Evolutionary conservation across 2,329 filamentous ascomycete species (phyloP).

Genomic region (Exophiala alcalophila): DNA sequence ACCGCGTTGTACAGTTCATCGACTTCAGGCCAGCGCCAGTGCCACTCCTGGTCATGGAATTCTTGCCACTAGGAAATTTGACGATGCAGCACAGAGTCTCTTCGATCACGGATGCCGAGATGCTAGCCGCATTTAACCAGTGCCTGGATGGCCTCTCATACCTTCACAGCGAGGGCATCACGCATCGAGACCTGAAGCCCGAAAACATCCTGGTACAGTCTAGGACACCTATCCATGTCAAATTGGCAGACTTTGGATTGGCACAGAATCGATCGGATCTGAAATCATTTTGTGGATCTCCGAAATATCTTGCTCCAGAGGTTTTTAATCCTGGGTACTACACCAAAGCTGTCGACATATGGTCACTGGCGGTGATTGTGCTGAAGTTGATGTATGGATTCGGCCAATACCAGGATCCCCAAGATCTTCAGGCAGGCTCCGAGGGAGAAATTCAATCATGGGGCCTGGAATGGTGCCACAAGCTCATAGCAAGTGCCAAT

Average conservation of each 20-base stretch:
- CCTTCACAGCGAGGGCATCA: constrained; percentile 75
- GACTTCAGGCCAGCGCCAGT: constrained; percentile 5
- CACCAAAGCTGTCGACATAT: constrained; percentile 23
- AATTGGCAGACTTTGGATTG: constrained; percentile 91
- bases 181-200: constrained; percentile 94
- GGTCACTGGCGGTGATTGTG: constrained; percentile 26
- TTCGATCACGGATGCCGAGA: constrained; percentile 5
- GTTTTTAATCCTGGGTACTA: constrained; percentile 9
- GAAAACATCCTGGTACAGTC: constrained; percentile 89
- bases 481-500: too few relatives aligned
- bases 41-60: constrained; percentile 16
- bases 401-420: background rate
- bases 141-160: constrained; percentile 79
- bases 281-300: constrained; percentile 13
- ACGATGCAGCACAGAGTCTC: background rate
- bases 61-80: constrained; percentile 10
- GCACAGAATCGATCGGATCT: constrained; percentile 5
- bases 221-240: constrained; percentile 70
- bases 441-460: too few relatives aligned
- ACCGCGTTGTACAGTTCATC: constrained; percentile 16
- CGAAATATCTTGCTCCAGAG: constrained; percentile 15
- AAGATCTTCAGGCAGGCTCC: too few relatives aligned
- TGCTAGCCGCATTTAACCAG: constrained; percentile 7
- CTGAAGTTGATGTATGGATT: constrained; percentile 15
- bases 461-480: too few relatives aligned